phyloP scores from a whole-genome alignment of 768 basidiomycete species.

The Tylopilus rubrobrunneus region DNA sequence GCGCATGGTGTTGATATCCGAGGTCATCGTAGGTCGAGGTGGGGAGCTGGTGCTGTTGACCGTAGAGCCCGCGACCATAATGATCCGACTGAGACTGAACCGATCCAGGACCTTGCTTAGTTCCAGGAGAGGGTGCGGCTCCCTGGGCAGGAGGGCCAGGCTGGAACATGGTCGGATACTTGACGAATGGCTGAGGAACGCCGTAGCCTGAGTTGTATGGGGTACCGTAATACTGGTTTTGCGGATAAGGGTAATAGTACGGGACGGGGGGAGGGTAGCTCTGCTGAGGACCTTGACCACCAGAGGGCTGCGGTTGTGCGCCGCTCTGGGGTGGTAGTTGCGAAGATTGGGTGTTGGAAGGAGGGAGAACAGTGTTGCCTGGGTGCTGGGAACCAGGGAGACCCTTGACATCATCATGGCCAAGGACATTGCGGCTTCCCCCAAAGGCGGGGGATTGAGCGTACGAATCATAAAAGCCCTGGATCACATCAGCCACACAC shows the following conservation, averaged over 20 bases:
- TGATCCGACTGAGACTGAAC: conserved; percentile 53
- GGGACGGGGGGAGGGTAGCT: conserved; percentile 57
- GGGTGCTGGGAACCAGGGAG: conserved; percentile 58
- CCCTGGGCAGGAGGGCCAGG: conserved; percentile 66
- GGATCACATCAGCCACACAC: conserved; percentile 16
- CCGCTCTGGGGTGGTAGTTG: conserved; percentile 47
- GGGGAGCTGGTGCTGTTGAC: conserved; percentile 52
- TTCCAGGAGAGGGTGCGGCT: conserved; percentile 57
- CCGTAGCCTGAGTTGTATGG: conserved; percentile 60
- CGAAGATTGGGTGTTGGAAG: conserved; percentile 50
- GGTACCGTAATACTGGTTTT: conserved; percentile 72
- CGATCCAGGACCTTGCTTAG: conserved; percentile 60
- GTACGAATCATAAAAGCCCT: conserved; percentile 81
- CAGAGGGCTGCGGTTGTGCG: conserved; percentile 55
- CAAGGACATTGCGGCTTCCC: conserved; percentile 54
- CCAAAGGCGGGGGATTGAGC: conserved; percentile 60
- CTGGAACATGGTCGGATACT: conserved; percentile 76
- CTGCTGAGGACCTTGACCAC: conserved; percentile 62
- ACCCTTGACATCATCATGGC: conserved; percentile 75
- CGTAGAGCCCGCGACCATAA: conserved; percentile 62
- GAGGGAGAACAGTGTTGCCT: conserved; percentile 45
- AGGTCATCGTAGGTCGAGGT: conserved; percentile 47
- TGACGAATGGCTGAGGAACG: conserved; percentile 66
- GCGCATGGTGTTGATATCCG: conserved; percentile 52
- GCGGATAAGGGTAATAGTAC: conserved; percentile 67